phyloP scores from a whole-genome alignment of 495 filamentous ascomycete species.

The Xylaria palmicola region DNA sequence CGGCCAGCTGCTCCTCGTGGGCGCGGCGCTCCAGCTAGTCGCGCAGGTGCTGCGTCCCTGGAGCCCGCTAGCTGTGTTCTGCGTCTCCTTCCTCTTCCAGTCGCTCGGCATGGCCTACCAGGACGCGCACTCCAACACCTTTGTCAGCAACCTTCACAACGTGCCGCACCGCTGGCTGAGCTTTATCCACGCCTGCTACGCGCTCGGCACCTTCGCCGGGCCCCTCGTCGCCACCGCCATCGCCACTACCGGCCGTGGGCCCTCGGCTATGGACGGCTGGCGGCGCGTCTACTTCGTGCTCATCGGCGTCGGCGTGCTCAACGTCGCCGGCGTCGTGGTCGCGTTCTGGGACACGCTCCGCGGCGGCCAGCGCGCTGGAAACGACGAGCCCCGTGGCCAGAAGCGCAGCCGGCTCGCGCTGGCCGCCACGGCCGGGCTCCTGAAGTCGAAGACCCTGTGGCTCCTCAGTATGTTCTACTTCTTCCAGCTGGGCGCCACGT shows the following conservation, averaged over 20 bases:
- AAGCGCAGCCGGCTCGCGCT: slow-evolving; percentile 18
- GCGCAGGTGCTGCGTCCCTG: slow-evolving; percentile 50
- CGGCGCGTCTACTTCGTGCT: slow-evolving; percentile 46
- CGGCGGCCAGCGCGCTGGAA: slow-evolving; percentile 6
- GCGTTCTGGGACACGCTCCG: slow-evolving; percentile 38
- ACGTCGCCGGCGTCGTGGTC: slow-evolving; percentile 34
- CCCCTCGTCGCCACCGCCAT: slow-evolving; percentile 53
- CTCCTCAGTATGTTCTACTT: slow-evolving; percentile 52
- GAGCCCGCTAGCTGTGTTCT: slow-evolving; percentile 48
- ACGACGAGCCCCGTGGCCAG: slow-evolving; percentile 4
- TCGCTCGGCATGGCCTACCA: slow-evolving; percentile 53
- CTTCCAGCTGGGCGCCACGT: slow-evolving; percentile 44
- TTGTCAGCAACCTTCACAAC: slow-evolving; percentile 43
- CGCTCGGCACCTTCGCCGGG: slow-evolving; percentile 48
- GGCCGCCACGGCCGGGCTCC: slow-evolving; percentile 25
- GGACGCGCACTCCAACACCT: slow-evolving; percentile 55
- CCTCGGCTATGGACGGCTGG: slow-evolving; percentile 32
- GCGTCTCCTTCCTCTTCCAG: slow-evolving; percentile 47
- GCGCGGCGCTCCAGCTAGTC: slow-evolving; percentile 46
- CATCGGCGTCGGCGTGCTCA: slow-evolving; percentile 39
- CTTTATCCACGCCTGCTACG: slow-evolving; percentile 57
- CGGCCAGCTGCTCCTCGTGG: slow-evolving; percentile 49
- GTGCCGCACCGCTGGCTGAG: slow-evolving; percentile 55
- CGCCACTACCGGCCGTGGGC: slow-evolving; percentile 29
- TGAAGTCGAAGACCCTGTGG: slow-evolving; percentile 40